phyloP scores from a whole-genome alignment of 2,329 filamentous ascomycete species.

The Gliomastix tumulicola region DNA sequence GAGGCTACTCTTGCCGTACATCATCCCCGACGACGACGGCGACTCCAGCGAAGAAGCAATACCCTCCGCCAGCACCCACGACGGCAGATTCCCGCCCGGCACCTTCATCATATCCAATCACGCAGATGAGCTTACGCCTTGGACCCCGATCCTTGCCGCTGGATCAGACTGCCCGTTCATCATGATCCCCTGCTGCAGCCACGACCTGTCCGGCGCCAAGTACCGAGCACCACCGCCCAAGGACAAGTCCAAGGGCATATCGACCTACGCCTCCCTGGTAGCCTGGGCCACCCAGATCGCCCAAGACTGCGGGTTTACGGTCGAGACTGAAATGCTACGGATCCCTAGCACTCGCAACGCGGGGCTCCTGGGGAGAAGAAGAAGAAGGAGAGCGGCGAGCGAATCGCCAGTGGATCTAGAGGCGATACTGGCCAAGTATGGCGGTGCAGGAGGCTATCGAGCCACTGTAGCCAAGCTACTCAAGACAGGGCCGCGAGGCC shows the following conservation, averaged over 20 bases:
- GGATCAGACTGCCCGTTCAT: constrained; percentile 76
- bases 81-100: constrained; percentile 61
- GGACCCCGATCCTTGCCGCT: constrained; percentile 84
- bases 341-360: constrained; percentile 91
- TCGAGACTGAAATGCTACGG: constrained; percentile 78
- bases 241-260: constrained; percentile 44
- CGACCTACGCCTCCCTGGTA: constrained; percentile 78
- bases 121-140: constrained; percentile 90
- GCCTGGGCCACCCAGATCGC: constrained; percentile 69
- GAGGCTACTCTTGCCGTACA: constrained; percentile 40
- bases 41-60: not conserved
- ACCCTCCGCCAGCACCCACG: constrained; percentile 26
- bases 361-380: constrained; percentile 75
- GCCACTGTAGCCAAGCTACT: no score
- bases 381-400: no score
- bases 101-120: constrained; percentile 98
- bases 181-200: constrained; percentile 92
- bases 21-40: constrained; percentile 18
- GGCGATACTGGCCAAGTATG: no score
- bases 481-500: no score
- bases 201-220: constrained; percentile 68
- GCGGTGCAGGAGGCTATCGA: no score
- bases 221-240: constrained; percentile 61
- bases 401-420: no score
- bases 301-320: constrained; percentile 62